A percentile compares a stretch with the other conserved stretches of the same genome.
These are phyloP conservation scores for Byssochlamys sp. DNA, from an alignment of 2,329 filamentous ascomycete species.

Conservation along the genomic window DNA sequence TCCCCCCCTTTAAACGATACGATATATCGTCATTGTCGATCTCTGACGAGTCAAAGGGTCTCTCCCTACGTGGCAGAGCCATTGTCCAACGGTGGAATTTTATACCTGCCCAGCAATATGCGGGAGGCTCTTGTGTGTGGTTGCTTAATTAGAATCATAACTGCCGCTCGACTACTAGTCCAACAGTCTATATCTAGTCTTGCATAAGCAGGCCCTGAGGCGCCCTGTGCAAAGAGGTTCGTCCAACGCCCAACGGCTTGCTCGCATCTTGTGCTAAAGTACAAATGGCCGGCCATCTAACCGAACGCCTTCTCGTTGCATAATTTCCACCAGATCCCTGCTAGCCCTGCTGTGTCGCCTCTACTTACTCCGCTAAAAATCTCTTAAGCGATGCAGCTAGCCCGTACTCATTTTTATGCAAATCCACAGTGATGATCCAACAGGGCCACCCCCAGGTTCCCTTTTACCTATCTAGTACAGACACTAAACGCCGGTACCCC, in stretches of 20 bases:
- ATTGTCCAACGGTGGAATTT: background rate
- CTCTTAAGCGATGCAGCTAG: no score
- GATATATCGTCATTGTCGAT: background rate
- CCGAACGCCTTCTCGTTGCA: background rate
- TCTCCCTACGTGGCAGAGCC: background rate
- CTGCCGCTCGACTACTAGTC: background rate
- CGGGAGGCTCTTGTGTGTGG: background rate
- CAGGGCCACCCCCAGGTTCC: no score
- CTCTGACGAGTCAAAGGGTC: background rate
- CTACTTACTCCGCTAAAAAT: background rate
- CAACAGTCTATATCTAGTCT: background rate
- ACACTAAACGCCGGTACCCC: no score
- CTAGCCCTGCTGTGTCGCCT: background rate
- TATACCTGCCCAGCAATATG: background rate
- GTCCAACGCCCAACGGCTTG: background rate
- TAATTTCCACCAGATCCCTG: background rate
- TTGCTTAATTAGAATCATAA: background rate
- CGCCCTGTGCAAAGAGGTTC: background rate
- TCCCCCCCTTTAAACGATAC: background rate
- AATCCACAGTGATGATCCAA: no score
- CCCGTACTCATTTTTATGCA: no score
- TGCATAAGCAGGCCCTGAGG: background rate
- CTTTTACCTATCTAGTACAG: no score
- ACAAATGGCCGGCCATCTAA: background rate
- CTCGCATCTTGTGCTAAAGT: background rate